Evolutionary conservation across 2,329 filamentous ascomycete genomes (phyloP).

Genomic region (Ceratocystis lukuohia): DNA sequence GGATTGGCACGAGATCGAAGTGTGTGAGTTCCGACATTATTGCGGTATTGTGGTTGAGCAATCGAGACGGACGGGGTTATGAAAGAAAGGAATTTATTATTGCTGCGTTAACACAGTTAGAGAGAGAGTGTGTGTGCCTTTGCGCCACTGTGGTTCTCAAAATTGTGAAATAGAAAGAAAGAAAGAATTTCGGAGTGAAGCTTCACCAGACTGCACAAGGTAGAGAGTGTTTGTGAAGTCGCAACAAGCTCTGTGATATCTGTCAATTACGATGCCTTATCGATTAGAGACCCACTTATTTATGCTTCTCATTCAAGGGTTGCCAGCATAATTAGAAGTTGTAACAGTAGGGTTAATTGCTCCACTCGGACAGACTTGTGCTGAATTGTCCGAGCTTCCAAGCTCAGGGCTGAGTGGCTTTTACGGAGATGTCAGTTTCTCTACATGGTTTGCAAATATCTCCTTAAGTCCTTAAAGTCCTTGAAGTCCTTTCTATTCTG

Average conservation of each 20-base stretch:
- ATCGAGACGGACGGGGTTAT: not conserved
- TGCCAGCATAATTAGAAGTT: not conserved
- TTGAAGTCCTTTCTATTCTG: no score
- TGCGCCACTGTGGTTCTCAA: no score
- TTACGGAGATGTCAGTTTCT: no score
- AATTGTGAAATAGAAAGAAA: not conserved
- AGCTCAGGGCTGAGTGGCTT: no score
- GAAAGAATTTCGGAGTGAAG: not conserved
- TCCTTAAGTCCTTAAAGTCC: no score
- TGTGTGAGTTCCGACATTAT: constrained; percentile 50
- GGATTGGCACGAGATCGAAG: constrained; percentile 71
- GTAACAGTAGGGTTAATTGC: not conserved
- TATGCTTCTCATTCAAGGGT: not conserved
- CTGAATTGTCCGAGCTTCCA: no score
- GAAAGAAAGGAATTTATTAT: not conserved
- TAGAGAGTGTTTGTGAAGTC: not conserved
- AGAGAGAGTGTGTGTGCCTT: no score
- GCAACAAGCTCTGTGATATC: not conserved
- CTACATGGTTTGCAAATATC: no score
- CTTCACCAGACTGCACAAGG: not conserved
- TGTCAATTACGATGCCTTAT: constrained; percentile 14
- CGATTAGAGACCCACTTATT: constrained; percentile 13
- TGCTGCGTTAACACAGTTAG: no score
- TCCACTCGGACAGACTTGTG: not conserved
- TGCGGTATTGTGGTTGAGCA: constrained; percentile 3